These are phyloP conservation scores for Naganishia kalamii DNA, from an alignment of 768 basidiomycete species.

Conservation along the genomic window DNA sequence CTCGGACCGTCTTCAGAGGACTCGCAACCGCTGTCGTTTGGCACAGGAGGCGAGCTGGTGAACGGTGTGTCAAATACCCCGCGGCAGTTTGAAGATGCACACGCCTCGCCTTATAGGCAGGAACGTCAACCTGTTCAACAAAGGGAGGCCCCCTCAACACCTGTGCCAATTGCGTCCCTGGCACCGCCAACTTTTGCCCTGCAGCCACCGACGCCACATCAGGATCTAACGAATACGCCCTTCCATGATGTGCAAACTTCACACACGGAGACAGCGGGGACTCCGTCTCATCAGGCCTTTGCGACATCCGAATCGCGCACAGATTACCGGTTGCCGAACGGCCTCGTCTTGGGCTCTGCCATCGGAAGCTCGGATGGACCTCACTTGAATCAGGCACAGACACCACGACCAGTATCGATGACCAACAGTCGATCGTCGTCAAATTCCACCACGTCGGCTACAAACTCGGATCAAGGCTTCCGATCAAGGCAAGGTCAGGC, in stretches of 20 bases:
- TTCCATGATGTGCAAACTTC: background rate
- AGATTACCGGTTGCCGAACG: background rate
- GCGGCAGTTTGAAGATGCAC: background rate
- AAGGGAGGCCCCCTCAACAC: background rate
- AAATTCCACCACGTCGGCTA: background rate
- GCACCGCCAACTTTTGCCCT: constrained; percentile 13
- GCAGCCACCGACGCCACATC: constrained; percentile 19
- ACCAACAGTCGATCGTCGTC: constrained; percentile 8
- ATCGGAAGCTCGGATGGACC: background rate
- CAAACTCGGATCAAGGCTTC: background rate
- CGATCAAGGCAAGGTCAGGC: background rate
- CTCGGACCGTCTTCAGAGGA: background rate
- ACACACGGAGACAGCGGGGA: background rate
- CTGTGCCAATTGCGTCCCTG: background rate
- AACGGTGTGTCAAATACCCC: background rate
- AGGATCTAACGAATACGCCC: constrained; percentile 5
- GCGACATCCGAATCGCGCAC: background rate
- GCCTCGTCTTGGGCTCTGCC: background rate
- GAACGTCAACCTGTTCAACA: background rate
- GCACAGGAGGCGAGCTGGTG: too few relatives aligned
- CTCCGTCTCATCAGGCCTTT: background rate
- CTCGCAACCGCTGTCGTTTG: too few relatives aligned
- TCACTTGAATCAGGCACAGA: background rate
- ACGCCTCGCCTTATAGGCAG: background rate
- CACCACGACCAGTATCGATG: background rate